Evolutionary conservation across 495 filamentous ascomycete genomes (phyloP).

Genomic region (Apiosordaria backusii): DNA sequence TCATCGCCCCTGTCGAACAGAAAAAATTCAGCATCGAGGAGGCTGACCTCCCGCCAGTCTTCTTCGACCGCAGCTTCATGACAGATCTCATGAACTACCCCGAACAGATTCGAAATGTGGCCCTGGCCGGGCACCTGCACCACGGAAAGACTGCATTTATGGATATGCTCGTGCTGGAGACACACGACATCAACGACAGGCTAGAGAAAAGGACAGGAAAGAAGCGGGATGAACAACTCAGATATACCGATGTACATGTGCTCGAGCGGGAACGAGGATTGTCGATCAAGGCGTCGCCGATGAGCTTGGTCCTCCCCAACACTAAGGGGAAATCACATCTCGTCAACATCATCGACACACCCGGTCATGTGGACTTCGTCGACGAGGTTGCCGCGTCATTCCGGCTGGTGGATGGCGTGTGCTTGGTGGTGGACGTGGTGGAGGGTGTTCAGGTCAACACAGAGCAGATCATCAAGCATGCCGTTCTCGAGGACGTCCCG

Average conservation of each 20-base stretch:
- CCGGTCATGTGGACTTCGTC: conserved; percentile 96
- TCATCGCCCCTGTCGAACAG: conserved; percentile 86
- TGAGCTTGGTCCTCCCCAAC: conserved; percentile 85
- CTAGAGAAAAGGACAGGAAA: conserved; percentile 75
- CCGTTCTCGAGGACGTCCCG: conserved; percentile 84
- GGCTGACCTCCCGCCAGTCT: conserved; percentile 80
- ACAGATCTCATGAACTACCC: conserved; percentile 94
- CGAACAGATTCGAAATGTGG: conserved; percentile 88
- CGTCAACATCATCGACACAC: conserved; percentile 92
- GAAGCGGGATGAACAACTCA: conserved; percentile 81
- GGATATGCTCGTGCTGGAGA: conserved; percentile 96
- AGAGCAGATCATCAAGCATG: conserved; percentile 94
- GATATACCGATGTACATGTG: conserved; percentile 90
- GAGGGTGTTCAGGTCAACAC: conserved; percentile 96
- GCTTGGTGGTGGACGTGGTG: conserved; percentile 94
- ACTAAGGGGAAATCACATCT: conserved; percentile 94
- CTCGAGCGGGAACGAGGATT: conserved; percentile 85
- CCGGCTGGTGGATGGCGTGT: conserved; percentile 85
- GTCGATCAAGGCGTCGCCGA: conserved; percentile 91
- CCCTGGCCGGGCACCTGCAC: conserved; percentile 87
- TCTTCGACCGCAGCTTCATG: conserved; percentile 85
- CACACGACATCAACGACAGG: conserved; percentile 76
- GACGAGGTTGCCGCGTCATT: conserved; percentile 90
- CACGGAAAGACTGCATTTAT: conserved; percentile 98
- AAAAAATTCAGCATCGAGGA: conserved; percentile 96